Evolutionary conservation across 345 rosid genomes (phyloP), one percentile per base, ranked within the genome.

Genomic region (Noccaea bulbosa): DNA sequence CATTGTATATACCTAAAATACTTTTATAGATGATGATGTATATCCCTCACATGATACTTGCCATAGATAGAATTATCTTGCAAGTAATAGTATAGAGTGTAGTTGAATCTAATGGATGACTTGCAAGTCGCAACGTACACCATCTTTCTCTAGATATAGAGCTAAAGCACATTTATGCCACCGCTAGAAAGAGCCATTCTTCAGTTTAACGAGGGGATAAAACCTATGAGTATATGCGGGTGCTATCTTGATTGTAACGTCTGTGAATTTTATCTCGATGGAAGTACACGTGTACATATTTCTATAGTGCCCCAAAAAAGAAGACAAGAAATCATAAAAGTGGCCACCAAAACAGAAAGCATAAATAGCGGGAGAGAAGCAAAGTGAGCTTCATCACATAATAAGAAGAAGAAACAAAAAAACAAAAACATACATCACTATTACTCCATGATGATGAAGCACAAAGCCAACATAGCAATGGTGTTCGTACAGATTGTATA

Each of bases 381-480:
- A 58, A 27, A 17, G 35, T 46, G 45, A 66, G 39, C 14, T 40
- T 50, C 60, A 49, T 34, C 47, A 65, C 50, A 65, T 47, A 16
- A 39, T 27, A 27, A 27, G 30, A 27, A 27, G 30, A 27, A 27
- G 30, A 54, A 14, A 17, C 1, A 20, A 6, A 2, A 6, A 57
- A 22, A 35, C 3, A 40, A 8, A 33, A 37, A 14, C 39, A 62
- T 4, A 43, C n/a, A 71, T 70, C 43, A 61, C 27, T 71, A 10
- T 52, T 43, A 51, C 27, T 39, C 35, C 54, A 76, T 55, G 66
- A 71, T 80, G 73, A 69, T 74, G 68, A 74, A 10, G 55, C 65
- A 83, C 66, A 93, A 82, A 71, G 85, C 88, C 24, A 82, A 81
- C 39, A 75, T 87, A n/a, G 89, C 84, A 52, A 78, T 93, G 91